Evolutionary conservation across 768 basidiomycete genomes (phyloP), one percentile per base, ranked within the genome.

Genomic region (Plicaturopsis crispa): DNA sequence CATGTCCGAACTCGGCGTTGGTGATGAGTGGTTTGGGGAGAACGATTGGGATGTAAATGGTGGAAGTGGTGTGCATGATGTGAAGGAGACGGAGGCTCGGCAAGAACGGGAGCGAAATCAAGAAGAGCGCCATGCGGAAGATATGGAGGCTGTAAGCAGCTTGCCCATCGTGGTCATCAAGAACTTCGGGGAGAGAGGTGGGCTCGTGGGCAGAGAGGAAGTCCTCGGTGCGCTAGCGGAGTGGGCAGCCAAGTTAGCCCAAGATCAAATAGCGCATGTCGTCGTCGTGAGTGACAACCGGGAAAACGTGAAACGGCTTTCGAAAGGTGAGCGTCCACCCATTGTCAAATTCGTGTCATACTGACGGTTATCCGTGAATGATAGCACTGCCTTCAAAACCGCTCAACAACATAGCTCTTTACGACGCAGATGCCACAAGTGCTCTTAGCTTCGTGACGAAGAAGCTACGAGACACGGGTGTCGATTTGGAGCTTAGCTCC

Each of bases 191-290:
- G 56, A 69, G 11, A 80, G 74, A 48, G 63, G 69, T 6, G 72
- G 74, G 3, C 62, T 51, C 2, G 62, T 63, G 11, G 59, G 69
- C 31, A 74, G 75, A 46, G 84, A 86, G 33, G 88, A 87, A 35
- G 50, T 97, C 6, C 69, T 87, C 55, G 67, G 66, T 20, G 83
- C 81, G 1, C 60, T 99, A 20, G 72, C 86, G 1, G 77, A 83
- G 38, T 99, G 94, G 94, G 83, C 78, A 2, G 89, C 87, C 0
- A 69, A 66, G 7, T 62, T 98, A 32, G 78, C 81, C 1, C 89
- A 96, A 53, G 86, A 80, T 46, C 74, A 83, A 66, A 66, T 89
- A 40, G 94, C 94, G 0, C 93, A 98, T 58, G 90, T 96, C 33
- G 67, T 99, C 34, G 78, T 98, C 23, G 64, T 92, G 31, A 88